phyloP scores from a whole-genome alignment of 148 eudicot genomes.

The Rhododendron mucronatum region DNA sequence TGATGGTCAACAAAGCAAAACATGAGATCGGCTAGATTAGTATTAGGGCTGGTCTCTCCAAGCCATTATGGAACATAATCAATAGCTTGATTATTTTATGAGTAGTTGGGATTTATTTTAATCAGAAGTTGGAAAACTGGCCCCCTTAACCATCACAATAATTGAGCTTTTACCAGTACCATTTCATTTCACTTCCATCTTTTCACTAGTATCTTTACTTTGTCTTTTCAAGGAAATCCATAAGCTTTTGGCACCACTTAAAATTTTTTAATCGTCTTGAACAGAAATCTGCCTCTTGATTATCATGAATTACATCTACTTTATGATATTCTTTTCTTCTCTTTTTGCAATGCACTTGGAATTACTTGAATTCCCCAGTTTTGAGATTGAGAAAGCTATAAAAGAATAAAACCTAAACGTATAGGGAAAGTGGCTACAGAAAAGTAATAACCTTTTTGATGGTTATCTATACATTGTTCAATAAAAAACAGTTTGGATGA shows the following conservation, averaged over 20 bases:
- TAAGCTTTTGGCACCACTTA: neutral
- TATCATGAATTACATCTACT: neutral
- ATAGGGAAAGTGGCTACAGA: neutral
- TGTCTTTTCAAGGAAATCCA: neutral
- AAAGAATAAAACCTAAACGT: neutral
- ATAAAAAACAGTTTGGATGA: too few relatives aligned
- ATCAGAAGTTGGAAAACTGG: neutral
- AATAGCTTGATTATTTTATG: neutral
- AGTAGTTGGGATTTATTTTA: neutral
- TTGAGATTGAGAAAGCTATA: neutral
- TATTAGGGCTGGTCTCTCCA: neutral
- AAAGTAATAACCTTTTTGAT: neutral
- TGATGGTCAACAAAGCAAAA: neutral
- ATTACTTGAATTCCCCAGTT: neutral
- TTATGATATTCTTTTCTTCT: neutral
- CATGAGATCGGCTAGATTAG: neutral
- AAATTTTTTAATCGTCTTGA: neutral
- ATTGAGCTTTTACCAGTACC: neutral
- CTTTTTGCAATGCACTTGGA: neutral
- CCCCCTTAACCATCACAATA: conserved; percentile 4
- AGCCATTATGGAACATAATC: neutral
- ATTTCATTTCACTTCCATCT: neutral
- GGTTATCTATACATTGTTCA: neutral
- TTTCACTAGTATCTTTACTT: neutral
- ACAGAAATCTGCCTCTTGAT: neutral